These are phyloP conservation scores for Podospora bellae-mahoneyi DNA, from an alignment of 495 filamentous ascomycete species.

Conservation along the genomic window DNA sequence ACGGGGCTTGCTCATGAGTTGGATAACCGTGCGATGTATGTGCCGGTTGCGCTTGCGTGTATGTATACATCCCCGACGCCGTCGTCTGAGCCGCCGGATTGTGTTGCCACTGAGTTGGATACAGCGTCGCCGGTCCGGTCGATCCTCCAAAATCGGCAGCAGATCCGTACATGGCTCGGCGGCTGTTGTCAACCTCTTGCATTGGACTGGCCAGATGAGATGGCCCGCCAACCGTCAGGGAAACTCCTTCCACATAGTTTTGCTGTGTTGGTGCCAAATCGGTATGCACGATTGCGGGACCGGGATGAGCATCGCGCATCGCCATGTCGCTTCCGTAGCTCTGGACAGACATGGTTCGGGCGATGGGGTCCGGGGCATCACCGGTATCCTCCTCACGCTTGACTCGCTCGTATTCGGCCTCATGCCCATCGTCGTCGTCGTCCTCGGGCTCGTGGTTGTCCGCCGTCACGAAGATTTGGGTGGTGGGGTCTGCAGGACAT, in stretches of 20 bases:
- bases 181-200: neutral
- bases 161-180: conserved; percentile 5
- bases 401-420: conserved; percentile 27
- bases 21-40: neutral
- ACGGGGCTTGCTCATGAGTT: neutral
- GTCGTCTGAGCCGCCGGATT: neutral
- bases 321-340: conserved; percentile 29
- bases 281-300: conserved; percentile 26
- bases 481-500: conserved; percentile 35
- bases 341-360: neutral
- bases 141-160: conserved; percentile 9
- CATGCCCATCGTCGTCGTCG: conserved; percentile 37
- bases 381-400: neutral
- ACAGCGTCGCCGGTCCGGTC: neutral
- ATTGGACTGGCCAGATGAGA: neutral
- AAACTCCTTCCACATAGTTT: neutral
- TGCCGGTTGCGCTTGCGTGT: neutral
- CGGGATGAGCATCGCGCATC: conserved; percentile 28
- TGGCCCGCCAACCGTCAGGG: neutral
- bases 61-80: neutral
- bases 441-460: conserved; percentile 33
- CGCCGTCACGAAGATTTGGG: conserved; percentile 40
- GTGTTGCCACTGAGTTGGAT: neutral
- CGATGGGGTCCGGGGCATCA: neutral
- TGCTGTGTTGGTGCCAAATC: conserved; percentile 31